Evolutionary conservation across 129 eudicot genomes (phyloP).

Genomic region (Helianthus tuberosus): DNA sequence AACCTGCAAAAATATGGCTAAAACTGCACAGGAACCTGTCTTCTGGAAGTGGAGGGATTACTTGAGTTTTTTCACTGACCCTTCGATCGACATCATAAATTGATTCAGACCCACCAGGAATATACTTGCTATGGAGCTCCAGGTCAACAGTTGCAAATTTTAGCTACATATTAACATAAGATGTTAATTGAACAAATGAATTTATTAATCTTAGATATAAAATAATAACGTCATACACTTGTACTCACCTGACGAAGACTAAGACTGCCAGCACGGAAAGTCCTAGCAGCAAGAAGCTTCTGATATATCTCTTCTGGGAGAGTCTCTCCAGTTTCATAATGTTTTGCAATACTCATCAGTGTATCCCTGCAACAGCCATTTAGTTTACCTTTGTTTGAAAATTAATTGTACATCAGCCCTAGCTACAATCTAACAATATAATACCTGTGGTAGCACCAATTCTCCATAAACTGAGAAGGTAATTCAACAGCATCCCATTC

Average conservation of each 20-base stretch:
- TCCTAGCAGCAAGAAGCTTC: constrained; percentile 93
- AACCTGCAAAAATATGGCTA: constrained; percentile 97
- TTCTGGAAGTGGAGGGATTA: constrained; percentile 84
- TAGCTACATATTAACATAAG: constrained; percentile 46
- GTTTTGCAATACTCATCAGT: constrained; percentile 90
- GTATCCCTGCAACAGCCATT: constrained; percentile 66
- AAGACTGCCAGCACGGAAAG: constrained; percentile 87
- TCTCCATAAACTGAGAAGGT: constrained; percentile 99
- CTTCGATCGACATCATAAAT: constrained; percentile 87
- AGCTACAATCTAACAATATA: neutral
- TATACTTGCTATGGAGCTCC: constrained; percentile 78
- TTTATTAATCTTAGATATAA: neutral
- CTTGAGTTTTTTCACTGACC: constrained; percentile 67
- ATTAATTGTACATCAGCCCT: neutral
- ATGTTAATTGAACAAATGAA: neutral
- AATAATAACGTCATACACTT: neutral
- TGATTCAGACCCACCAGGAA: constrained; percentile 83
- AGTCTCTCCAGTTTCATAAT: constrained; percentile 88
- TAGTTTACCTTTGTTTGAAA: neutral
- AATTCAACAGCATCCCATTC: constrained; percentile 99
- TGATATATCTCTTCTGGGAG: constrained; percentile 83
- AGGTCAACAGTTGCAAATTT: constrained; percentile 78
- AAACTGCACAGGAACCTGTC: constrained; percentile 94
- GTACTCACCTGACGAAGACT: constrained; percentile 91
- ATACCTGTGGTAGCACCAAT: constrained; percentile 99